Evolutionary conservation across 75 land plant species (phyloP), one percentile per base, ranked within the genome.

Genomic region (Pinus tabuliformis): DNA sequence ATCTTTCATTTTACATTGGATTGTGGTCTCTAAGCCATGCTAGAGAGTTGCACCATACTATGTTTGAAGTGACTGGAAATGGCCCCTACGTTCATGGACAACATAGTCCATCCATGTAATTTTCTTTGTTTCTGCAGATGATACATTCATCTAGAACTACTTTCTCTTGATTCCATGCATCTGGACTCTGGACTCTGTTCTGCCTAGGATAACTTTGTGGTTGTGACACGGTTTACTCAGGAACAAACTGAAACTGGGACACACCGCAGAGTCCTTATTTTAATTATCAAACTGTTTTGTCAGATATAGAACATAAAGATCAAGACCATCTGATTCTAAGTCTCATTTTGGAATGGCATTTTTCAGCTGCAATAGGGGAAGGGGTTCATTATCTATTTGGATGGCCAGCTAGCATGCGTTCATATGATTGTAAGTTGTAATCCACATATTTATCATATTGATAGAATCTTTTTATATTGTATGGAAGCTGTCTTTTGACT

Each of bases 281-380:
- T 39, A 18, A 68, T 42, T 42, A 68, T 42, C 24, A 68, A 68
- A 8, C n/a, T 68, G 12, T 68, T 49, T 17, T 18, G 49, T 68
- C 3, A 3, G n/a, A 68, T 39, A 39, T 21, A 42, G 12, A 68
- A 68, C 11, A 12, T 20, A 39, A 68, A 37, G 7, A 3, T n/a
- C 52, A 64, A 64, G 39, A 73, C 16, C 17, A 54, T 36, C 24
- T 49, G 59, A 49, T 73, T 49, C 22, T 5, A 36, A 26, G 74
- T 1, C 65, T 56, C 28, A 73, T 36, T 49, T 49, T 73, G 64
- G 20, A 37, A 33, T 68, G 33, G 52, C 56, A 4, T 59, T 72
- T 26, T 70, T 78, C 78, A 85, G 87, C 87, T 79, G 81, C 87
- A n/a, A 61, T 85, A 24, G 87, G 87, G 49, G 86, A 85, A 59